Percentiles rank a stretch among this genome's conserved stretches.
Evolutionary conservation across 345 rosid genomes (phyloP).

Genomic region (Populus simonii): DNA sequence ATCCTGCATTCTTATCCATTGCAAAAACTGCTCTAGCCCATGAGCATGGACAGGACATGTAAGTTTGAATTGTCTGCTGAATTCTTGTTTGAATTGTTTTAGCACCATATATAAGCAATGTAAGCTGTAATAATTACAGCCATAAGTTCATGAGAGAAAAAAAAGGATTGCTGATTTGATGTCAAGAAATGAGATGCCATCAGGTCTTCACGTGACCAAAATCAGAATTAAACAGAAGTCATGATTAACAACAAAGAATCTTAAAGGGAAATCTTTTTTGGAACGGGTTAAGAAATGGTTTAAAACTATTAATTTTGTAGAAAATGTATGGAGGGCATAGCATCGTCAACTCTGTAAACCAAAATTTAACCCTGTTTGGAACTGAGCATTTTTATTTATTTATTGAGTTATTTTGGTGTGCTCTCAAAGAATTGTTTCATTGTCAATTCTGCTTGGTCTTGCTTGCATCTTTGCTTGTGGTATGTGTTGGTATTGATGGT

Average conservation of each 20-base stretch:
- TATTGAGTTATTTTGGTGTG: neutral
- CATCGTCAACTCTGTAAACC: neutral
- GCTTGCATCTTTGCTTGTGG: too few species aligned
- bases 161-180: neutral
- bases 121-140: neutral
- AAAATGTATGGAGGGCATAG: neutral
- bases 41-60: conserved; percentile 89
- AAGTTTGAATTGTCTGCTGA: conserved; percentile 28
- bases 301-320: neutral
- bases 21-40: conserved; percentile 83
- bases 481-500: too few species aligned
- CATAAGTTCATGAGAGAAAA: neutral
- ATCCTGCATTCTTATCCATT: conserved; percentile 70
- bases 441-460: too few species aligned
- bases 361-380: neutral
- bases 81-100: neutral
- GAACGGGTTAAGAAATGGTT: neutral
- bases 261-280: neutral
- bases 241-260: neutral
- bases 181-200: neutral
- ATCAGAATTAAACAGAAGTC: neutral
- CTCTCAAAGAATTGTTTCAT: neutral
- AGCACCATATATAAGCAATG: neutral
- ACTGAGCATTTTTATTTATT: neutral
- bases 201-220: neutral